phyloP scores from a whole-genome alignment of 2,329 filamentous ascomycete genomes.

The Ascochyta rabiei region DNA sequence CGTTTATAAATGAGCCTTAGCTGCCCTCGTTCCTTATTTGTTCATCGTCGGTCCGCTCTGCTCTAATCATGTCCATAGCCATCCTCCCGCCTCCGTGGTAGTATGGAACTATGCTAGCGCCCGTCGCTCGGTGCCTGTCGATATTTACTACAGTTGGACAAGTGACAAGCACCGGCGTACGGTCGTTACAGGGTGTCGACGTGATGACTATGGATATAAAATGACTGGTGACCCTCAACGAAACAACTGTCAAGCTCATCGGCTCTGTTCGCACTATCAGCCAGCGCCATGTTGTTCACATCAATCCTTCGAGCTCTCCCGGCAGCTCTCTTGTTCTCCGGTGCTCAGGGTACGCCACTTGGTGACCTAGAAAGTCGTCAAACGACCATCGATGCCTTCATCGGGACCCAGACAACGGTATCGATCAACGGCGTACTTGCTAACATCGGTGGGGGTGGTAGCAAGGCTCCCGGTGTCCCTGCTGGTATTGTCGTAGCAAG shows the following conservation, averaged over 20 bases:
- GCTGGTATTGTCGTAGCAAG: constrained; percentile 62
- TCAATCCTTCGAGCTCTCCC: constrained; percentile 21
- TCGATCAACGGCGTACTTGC: constrained; percentile 60
- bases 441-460: constrained; percentile 62
- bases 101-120: constrained; percentile 20
- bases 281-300: constrained; percentile 23
- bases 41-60: constrained; percentile 20
- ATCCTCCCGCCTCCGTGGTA: constrained; percentile 15
- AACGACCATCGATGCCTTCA: constrained; percentile 33
- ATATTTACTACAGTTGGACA: constrained; percentile 15
- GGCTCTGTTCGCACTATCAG: background rate
- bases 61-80: constrained; percentile 9
- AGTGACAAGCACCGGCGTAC: background rate
- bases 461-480: constrained; percentile 54
- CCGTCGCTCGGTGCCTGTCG: constrained; percentile 17
- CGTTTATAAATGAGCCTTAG: constrained; percentile 22
- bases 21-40: constrained; percentile 19
- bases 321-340: constrained; percentile 19
- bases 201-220: constrained; percentile 13
- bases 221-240: background rate
- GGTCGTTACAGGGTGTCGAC: background rate
- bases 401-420: constrained; percentile 54
- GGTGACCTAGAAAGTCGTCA: constrained; percentile 16
- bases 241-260: constrained; percentile 3
- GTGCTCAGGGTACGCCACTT: constrained; percentile 16